phyloP scores from a whole-genome alignment of 2,329 filamentous ascomycete genomes.

The Phymatotrichopsis omnivora region DNA sequence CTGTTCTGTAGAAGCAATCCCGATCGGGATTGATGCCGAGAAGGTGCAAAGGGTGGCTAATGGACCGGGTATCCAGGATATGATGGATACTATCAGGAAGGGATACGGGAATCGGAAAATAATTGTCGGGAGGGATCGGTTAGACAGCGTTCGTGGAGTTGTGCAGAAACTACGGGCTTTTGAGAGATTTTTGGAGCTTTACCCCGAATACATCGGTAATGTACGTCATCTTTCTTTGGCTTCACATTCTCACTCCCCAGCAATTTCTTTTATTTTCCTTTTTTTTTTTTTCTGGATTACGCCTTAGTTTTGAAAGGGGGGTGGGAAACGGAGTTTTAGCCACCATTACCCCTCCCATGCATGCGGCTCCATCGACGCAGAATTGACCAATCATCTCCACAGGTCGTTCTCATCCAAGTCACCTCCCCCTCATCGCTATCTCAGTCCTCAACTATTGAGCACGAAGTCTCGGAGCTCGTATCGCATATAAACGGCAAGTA shows the following conservation, averaged over 20 bases:
- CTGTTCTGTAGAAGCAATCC: conserved; percentile 85
- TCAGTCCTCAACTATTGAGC: conserved; percentile 72
- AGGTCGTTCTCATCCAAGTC: conserved; percentile 84
- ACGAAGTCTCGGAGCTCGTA: conserved; percentile 81
- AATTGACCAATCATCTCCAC: conserved; percentile 5
- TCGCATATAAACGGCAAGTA: conserved; percentile 85
- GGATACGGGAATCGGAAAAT: conserved; percentile 86
- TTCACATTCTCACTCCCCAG: neutral
- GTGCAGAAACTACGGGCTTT: conserved; percentile 95
- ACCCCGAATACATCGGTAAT: conserved; percentile 83
- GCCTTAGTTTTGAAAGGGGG: conserved; percentile 8
- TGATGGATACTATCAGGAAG: conserved; percentile 58
- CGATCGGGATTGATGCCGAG: conserved; percentile 85
- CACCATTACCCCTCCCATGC: no score
- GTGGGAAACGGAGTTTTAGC: no score
- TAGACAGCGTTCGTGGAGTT: conserved; percentile 86
- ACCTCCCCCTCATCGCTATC: conserved; percentile 77
- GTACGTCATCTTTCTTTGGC: no score
- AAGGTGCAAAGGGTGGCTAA: conserved; percentile 70
- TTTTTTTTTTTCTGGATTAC: conserved; percentile 10
- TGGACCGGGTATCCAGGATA: conserved; percentile 58
- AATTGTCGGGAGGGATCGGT: conserved; percentile 86
- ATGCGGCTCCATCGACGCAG: conserved; percentile 6
- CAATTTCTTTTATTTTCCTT: conserved; percentile 5
- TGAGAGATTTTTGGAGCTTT: conserved; percentile 79